A percentile compares a stretch with the other conserved stretches of the same genome.
These are phyloP conservation scores for Jackrogersella minutella DNA, from an alignment of 495 filamentous ascomycete species.

Conservation along the genomic window DNA sequence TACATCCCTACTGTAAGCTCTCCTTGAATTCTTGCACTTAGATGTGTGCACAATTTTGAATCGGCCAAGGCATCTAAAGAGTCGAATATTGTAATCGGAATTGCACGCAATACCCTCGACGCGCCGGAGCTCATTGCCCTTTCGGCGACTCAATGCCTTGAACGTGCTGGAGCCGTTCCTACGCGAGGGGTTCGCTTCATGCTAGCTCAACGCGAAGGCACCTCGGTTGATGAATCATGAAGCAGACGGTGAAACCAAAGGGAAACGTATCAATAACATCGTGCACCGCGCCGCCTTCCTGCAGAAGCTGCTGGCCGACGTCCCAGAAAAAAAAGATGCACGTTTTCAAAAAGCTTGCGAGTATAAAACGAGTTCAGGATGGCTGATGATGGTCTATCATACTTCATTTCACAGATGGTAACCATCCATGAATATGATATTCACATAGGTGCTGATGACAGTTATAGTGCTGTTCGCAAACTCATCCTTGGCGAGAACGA, in stretches of 20 bases:
- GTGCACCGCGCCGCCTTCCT: constrained; percentile 22
- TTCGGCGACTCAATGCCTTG: background rate
- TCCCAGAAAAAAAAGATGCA: constrained; percentile 22
- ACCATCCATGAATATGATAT: constrained; percentile 49
- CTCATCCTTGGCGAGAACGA: constrained; percentile 24
- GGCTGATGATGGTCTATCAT: constrained; percentile 19
- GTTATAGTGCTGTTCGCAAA: constrained; percentile 50
- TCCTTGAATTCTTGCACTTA: constrained; percentile 33
- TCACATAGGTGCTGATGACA: constrained; percentile 59
- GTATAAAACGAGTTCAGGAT: constrained; percentile 19
- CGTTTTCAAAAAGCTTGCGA: constrained; percentile 27
- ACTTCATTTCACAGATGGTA: constrained; percentile 47
- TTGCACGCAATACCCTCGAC: constrained; percentile 5
- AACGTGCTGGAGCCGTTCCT: constrained; percentile 28
- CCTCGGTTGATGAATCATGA: constrained; percentile 1
- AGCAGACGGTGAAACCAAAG: background rate
- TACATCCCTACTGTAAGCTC: constrained; percentile 18
- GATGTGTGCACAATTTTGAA: constrained; percentile 43
- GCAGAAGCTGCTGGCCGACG: constrained; percentile 14
- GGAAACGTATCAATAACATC: constrained; percentile 24
- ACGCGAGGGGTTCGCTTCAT: constrained; percentile 32
- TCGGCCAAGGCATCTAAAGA: constrained; percentile 39
- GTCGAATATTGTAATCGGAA: constrained; percentile 17
- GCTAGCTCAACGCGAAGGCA: constrained; percentile 15
- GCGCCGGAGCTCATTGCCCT: constrained; percentile 18